Evolutionary conservation across 129 eudicot species (phyloP), one percentile per base, ranked within the genome.

Genomic region (Artemisia annua): DNA sequence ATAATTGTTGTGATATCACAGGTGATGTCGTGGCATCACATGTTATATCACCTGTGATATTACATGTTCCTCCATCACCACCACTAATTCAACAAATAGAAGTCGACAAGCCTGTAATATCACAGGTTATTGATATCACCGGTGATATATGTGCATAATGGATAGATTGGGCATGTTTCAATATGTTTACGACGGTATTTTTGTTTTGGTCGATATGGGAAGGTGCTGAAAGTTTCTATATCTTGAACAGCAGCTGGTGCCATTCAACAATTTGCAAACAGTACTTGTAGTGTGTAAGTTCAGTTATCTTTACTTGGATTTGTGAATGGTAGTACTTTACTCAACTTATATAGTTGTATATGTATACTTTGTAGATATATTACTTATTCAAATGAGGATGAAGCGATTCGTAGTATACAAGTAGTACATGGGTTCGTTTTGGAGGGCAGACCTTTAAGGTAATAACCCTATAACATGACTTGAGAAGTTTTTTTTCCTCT

Each of bases 261-360:
- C 54, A 87, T 95, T 75, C 99, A 95, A 74, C 96, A 85, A n/a
- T 95, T 86, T 78, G 81, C 97, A 78, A 88, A 95, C 80, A 91
- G 74, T 80, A 95, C 99, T 63, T 95, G 99, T 83, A 95, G 99
- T 78, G 99, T 95, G 99, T 95, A 85, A 76, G 99, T 86, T 75
- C 49, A 60, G 2, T 43, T 24, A 7, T 15, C 16, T 44, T 5
- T 63, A 4, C 49, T 58, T 2, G 0, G 17, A 51, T 11, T 51
- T 5, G 4, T 14, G 56, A 18, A n/a, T n/a, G 17, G 17, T 52
- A 3, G 57, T 52, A n/a, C n/a, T 52, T 52, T 52, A 11, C 2
- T 52, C 13, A 1, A 52, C 19, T 16, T 13, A 0, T 52, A 4
- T 52, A 39, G 7, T 52, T 52, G 19, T 52, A 52, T 11, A 13